A percentile compares a stretch with the other conserved stretches of the same genome.
Evolutionary conservation across 495 filamentous ascomycete genomes (phyloP).

Genomic region (Lasiosphaeris hirsuta): DNA sequence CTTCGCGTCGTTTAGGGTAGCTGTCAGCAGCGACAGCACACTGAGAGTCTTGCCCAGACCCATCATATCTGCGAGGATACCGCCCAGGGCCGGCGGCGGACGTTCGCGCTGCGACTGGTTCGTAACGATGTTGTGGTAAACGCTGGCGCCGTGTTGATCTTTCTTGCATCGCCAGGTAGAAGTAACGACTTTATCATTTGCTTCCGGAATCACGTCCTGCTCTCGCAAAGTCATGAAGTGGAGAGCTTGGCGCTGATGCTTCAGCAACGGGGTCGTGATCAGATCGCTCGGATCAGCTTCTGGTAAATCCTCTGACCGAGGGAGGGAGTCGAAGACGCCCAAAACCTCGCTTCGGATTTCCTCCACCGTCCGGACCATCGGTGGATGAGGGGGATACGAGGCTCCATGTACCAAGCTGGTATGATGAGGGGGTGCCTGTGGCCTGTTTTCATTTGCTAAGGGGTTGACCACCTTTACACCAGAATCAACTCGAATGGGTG

Average conservation of each 20-base stretch:
- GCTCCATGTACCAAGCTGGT: constrained; percentile 14
- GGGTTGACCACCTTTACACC: constrained; percentile 69
- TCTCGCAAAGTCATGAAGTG: constrained; percentile 87
- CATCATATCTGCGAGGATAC: constrained; percentile 98
- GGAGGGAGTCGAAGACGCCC: constrained; percentile 80
- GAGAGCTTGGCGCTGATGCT: constrained; percentile 88
- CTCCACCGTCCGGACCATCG: constrained; percentile 61
- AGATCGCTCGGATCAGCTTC: constrained; percentile 62
- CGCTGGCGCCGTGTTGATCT: constrained; percentile 49
- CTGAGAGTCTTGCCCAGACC: constrained; percentile 92
- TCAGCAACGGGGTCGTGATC: constrained; percentile 68
- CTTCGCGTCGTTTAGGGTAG: constrained; percentile 56
- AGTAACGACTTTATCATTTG: constrained; percentile 51
- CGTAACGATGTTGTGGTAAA: constrained; percentile 81
- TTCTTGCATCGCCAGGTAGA: constrained; percentile 69
- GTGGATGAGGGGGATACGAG: constrained; percentile 16
- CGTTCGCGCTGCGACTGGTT: constrained; percentile 58
- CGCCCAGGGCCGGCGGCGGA: constrained; percentile 71
- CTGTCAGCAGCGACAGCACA: constrained; percentile 71
- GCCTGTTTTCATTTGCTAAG: constrained; percentile 43
- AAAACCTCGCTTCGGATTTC: constrained; percentile 81
- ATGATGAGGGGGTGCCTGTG: constrained; percentile 26
- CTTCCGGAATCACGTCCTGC: constrained; percentile 38
- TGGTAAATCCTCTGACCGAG: constrained; percentile 69
- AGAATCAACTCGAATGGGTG: constrained; percentile 58